These are phyloP conservation scores for Exobasidium rhododendri DNA, from an alignment of 1,284 basidiomycete genomes.

Conservation along the genomic window DNA sequence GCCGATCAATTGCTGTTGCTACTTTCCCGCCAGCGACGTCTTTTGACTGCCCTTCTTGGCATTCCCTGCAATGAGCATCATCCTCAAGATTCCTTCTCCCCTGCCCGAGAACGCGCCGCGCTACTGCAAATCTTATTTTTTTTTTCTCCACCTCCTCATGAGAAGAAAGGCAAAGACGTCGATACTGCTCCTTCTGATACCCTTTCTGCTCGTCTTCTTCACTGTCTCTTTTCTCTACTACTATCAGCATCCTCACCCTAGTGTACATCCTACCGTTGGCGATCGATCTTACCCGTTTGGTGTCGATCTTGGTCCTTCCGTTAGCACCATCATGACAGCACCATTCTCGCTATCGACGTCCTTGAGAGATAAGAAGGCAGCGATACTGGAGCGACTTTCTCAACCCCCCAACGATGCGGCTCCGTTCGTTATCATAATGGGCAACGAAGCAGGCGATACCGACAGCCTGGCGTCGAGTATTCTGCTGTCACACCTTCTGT, in stretches of 20 bases:
- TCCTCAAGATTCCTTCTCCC: not conserved
- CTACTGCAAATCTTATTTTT: not conserved
- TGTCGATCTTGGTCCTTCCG: not conserved
- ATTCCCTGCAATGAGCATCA: not conserved
- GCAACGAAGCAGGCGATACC: slow-evolving; percentile 52
- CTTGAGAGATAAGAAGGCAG: not conserved
- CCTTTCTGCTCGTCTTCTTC: not conserved
- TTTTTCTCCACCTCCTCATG: not conserved
- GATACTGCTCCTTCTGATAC: not conserved
- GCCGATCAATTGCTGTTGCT: not conserved
- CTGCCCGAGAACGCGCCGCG: not conserved
- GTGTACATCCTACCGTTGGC: not conserved
- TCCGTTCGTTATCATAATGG: slow-evolving; percentile 30
- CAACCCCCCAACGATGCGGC: not conserved
- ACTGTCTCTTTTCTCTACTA: not conserved
- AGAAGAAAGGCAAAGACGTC: not conserved
- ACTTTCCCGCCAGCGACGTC: not conserved
- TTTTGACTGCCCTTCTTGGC: not conserved
- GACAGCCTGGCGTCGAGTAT: slow-evolving; percentile 49
- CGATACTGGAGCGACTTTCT: not conserved
- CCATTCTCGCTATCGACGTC: not conserved
- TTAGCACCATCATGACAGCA: not conserved
- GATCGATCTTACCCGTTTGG: not conserved
- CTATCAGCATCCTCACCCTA: not conserved
- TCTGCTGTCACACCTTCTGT: slow-evolving; percentile 39